Base-by-base conservation (phyloP, 1,284 basidiomycete genomes). In the Schizophyllum amplum region DNA sequence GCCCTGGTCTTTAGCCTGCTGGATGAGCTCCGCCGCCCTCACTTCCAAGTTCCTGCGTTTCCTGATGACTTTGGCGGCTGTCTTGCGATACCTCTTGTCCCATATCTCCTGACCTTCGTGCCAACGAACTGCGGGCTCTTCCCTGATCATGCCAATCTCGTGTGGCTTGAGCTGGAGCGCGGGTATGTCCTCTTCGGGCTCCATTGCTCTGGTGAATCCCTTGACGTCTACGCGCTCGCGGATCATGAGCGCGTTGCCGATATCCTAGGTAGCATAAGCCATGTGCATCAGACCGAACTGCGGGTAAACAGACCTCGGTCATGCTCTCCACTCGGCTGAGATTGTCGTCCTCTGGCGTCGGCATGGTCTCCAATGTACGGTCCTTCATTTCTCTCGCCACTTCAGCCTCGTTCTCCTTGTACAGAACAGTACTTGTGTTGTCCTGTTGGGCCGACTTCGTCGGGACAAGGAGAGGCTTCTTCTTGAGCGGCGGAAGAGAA, bases 181-280 rank as follows among this genome's bases (percentile, higher is more conserved):
- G 2, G 71, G 64, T 1, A 95, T 73, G 15, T 85, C 75, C 1
- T 76, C 72, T 52, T 71, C 72, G 0, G 82, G 75, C 66, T 95
- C 92, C 74, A 95, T 83, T 0, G 82, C 78, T 17, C 92, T 80
- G 4, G 84, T 73, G 4, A 72, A 68, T 2, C 92, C 92, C 20
- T 76, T 71, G 11, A 86, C 78, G 59, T 86, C 79, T 22, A 95
- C 85, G 5, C 92, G 81, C 67, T 95, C 90, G 11, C 92, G 82
- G 60, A 94, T 85, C 76, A 83, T 79, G 24, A 42, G 17, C 13
- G 33, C 33, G 33, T 64, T 63, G 4, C 67, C 61, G 23, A 71
- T 66, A 51, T 72, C 71, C 62, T 63, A 47, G 1, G 52, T 54
- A 50, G 21, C 5, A 50, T 11, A 9, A 52, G 13, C 21, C 46